Base-by-base conservation (phyloP, 257 asterid genomes). In the Scutellaria baicalensis region DNA sequence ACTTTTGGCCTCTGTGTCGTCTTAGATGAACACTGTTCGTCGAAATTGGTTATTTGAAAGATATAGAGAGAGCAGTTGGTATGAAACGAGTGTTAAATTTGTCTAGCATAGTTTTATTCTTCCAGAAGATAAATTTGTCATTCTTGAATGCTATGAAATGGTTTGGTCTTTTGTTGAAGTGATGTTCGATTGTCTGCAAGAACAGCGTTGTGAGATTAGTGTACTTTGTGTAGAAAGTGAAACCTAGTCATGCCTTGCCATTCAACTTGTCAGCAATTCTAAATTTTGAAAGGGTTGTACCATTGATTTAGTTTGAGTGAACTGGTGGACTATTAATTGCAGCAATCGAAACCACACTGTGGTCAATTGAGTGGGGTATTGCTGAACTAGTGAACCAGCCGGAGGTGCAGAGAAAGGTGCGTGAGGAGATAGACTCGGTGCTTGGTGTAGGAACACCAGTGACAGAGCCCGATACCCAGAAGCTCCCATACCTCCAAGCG, bases 301-400 rank as follows among this genome's bases (percentile, higher is more conserved):
- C 38, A 10, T 23, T 21, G 27, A 49, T 16, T 2, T 51, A 9
- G 20, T 2, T 31, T 36, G 31, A 59, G 31, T 31, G 1, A 31
- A 2, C 14, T 57, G 1, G n/a, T 50, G 11, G 39, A 10, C 17
- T 23, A 18, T 8, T 44, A 2, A 67, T 58, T 56, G 61, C 84
- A 88, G 96, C 96, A 27, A 86, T 86, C 4, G 96, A 86, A 60
- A 88, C 93, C 6, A 86, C 96, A 12, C 73, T 89, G 0, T 89
- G 96, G 96, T 83, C 95, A 13, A 56, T 88, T 0, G 95, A 88
- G 39, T 88, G 95, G 92, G 95, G 90, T 8, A 77, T 86, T 8
- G 95, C 95, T 0, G 96, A 89, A 55, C 61, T 89, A 27, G 89
- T 85, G 8, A 89, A 89, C 85, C 78, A 86, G 75, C 96, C 93